Conservation (phyloP, 2,329 filamentous ascomycete genomes). For the Orbilia oligospora region DNA sequence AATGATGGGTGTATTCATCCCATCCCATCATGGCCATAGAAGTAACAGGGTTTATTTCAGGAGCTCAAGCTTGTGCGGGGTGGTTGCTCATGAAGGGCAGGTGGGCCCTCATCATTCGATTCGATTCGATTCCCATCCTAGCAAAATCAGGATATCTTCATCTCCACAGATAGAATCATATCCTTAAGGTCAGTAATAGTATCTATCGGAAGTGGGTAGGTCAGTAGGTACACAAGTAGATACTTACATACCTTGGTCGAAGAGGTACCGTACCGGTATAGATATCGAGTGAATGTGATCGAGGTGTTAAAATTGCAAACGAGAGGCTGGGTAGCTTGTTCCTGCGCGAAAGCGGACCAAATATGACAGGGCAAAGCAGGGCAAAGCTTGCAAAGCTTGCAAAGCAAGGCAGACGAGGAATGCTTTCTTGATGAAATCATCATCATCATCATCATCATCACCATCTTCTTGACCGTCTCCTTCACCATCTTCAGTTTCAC, state of each 20-base stretch:
- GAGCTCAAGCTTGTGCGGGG: slow-evolving; percentile 21
- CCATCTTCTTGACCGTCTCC: too few relatives aligned
- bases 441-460: neutral
- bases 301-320: neutral
- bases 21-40: slow-evolving; percentile 16
- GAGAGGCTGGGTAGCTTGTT: slow-evolving; percentile 8
- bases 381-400: too few relatives aligned
- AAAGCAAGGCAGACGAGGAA: slow-evolving; percentile 16
- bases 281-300: neutral
- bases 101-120: too few relatives aligned
- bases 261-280: too few relatives aligned
- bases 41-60: slow-evolving; percentile 5
- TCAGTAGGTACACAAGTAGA: neutral
- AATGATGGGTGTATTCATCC: slow-evolving; percentile 23
- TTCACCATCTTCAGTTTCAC: too few relatives aligned
- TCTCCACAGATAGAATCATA: neutral
- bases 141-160: slow-evolving; percentile 12
- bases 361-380: slow-evolving; percentile 7
- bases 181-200: neutral
- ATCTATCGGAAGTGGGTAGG: neutral
- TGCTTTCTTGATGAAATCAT: slow-evolving; percentile 45
- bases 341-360: slow-evolving; percentile 14
- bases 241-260: neutral
- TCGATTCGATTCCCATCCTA: neutral
- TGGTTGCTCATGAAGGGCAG: slow-evolving; percentile 36